phyloP scores from a whole-genome alignment of 768 basidiomycete species.

The Macrolepiota albuminosa region DNA sequence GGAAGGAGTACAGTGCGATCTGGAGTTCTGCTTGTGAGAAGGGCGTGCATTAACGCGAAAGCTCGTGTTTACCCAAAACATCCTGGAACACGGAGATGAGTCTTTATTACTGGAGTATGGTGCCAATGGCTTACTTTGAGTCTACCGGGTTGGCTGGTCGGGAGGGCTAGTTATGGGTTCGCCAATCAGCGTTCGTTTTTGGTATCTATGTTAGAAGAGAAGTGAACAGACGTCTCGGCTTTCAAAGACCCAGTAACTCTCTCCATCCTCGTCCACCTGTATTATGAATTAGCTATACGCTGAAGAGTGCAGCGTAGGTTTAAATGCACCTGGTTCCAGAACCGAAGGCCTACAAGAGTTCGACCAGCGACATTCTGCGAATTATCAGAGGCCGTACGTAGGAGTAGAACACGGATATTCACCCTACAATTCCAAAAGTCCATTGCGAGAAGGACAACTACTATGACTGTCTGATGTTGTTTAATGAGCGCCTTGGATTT shows the following conservation, averaged over 20 bases:
- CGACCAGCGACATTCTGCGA: slow-evolving; percentile 87
- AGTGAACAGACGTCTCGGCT: slow-evolving; percentile 75
- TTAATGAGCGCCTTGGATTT: neutral
- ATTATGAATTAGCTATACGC: neutral
- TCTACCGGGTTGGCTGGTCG: slow-evolving; percentile 86
- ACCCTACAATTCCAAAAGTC: slow-evolving; percentile 99
- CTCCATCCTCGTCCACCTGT: slow-evolving; percentile 93
- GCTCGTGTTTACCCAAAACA: slow-evolving; percentile 76
- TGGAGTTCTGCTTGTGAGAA: slow-evolving; percentile 22
- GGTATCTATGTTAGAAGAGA: neutral
- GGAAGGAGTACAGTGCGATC: slow-evolving; percentile 89
- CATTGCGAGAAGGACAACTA: slow-evolving; percentile 91
- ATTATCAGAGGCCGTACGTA: neutral
- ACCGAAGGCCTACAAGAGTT: slow-evolving; percentile 89
- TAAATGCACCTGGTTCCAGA: slow-evolving; percentile 84
- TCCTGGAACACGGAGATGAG: slow-evolving; percentile 39
- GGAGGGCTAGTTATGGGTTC: slow-evolving; percentile 55
- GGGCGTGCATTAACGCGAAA: neutral
- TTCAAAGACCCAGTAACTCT: slow-evolving; percentile 97
- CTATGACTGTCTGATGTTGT: slow-evolving; percentile 64
- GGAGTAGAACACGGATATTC: slow-evolving; percentile 16
- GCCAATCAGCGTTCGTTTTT: neutral
- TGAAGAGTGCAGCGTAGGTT: neutral
- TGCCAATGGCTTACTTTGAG: slow-evolving; percentile 54
- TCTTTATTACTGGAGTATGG: slow-evolving; percentile 1